Conservation (phyloP, 2,329 filamentous ascomycete species). For the Fusarium chuoi region DNA sequence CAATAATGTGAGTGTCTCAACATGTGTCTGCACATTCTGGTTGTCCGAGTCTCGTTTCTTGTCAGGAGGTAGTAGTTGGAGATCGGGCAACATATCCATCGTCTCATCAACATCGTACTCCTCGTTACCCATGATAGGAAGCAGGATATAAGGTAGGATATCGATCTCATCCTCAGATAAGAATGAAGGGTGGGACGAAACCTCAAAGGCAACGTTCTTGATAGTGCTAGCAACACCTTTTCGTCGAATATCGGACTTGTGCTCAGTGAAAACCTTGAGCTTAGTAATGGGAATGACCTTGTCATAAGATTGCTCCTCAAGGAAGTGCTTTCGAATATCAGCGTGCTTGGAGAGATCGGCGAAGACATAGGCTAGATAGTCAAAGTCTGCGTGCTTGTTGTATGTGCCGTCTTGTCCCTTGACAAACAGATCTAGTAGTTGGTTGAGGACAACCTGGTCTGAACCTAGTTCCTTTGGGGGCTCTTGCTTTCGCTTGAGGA, state of each 20-base stretch:
- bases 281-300: constrained; percentile 89
- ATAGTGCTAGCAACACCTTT: constrained; percentile 97
- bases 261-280: constrained; percentile 93
- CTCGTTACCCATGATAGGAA: constrained; percentile 88
- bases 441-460: constrained; percentile 81
- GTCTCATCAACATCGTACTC: constrained; percentile 90
- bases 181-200: constrained; percentile 76
- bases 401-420: constrained; percentile 85
- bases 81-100: constrained; percentile 85
- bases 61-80: constrained; percentile 89
- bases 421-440: constrained; percentile 95
- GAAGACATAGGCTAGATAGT: constrained; percentile 94
- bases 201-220: constrained; percentile 91
- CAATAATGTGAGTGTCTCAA: constrained; percentile 87
- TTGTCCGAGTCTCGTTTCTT: constrained; percentile 84
- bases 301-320: constrained; percentile 79
- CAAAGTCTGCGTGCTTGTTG: constrained; percentile 87
- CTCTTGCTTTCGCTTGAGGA: constrained; percentile 75
- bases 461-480: constrained; percentile 76
- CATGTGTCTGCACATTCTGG: constrained; percentile 83
- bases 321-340: constrained; percentile 79
- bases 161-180: constrained; percentile 79
- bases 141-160: constrained; percentile 86
- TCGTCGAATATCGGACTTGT: constrained; percentile 82
- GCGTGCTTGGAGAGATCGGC: constrained; percentile 89